A percentile compares a stretch with the other conserved stretches of the same genome.
phyloP scores from a whole-genome alignment of 2,329 filamentous ascomycete species.

The Emmonsia crescens region DNA sequence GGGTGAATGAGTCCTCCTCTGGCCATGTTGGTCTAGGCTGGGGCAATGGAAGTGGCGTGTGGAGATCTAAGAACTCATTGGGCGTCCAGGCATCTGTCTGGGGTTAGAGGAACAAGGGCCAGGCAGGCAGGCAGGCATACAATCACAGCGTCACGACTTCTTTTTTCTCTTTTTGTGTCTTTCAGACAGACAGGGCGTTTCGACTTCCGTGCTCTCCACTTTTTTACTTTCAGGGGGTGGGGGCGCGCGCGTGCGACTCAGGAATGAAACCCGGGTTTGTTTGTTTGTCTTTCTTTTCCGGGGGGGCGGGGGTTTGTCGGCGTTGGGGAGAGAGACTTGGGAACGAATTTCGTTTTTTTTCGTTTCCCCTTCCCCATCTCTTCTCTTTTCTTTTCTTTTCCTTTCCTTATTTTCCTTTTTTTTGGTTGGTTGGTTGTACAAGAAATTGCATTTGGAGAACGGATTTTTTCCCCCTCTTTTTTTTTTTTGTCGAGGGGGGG shows the following conservation, averaged over 20 bases:
- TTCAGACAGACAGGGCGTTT: not conserved
- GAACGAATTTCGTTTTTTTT: constrained; percentile 1
- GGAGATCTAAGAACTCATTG: constrained; percentile 71
- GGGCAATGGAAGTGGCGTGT: constrained; percentile 71
- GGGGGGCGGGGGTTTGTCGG: not conserved
- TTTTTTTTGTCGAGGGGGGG: constrained; percentile 16
- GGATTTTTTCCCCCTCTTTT: not conserved
- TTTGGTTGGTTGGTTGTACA: constrained; percentile 13
- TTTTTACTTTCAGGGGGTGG: not conserved
- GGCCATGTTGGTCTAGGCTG: constrained; percentile 49
- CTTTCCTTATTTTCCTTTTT: constrained; percentile 23
- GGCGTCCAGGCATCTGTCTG: constrained; percentile 89
- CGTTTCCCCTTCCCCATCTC: constrained; percentile 1
- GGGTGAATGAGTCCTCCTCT: constrained; percentile 34
- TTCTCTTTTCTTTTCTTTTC: constrained; percentile 2
- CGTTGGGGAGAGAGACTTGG: constrained; percentile 2
- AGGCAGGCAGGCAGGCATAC: not conserved
- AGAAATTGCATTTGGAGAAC: not conserved
- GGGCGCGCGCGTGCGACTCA: not conserved
- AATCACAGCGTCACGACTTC: not conserved
- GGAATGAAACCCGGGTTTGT: not conserved
- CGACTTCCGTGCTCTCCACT: not conserved
- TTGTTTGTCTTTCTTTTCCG: not conserved
- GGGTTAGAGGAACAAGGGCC: constrained; percentile 48
- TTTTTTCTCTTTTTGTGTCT: not conserved